phyloP scores from a whole-genome alignment of 2,329 filamentous ascomycete species.

The Lecanoromycetidae sp. region DNA sequence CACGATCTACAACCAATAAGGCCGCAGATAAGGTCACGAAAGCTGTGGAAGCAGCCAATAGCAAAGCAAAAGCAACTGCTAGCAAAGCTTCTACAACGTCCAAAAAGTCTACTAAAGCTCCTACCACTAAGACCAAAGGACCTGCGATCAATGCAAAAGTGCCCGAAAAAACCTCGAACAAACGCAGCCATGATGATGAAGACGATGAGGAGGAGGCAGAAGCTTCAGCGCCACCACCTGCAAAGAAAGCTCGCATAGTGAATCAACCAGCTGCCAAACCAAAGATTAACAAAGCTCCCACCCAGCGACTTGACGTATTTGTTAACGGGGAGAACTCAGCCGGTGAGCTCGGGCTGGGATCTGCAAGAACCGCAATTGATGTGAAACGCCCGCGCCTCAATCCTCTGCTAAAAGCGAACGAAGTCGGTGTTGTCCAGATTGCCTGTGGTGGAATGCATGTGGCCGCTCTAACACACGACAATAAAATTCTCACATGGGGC shows the following conservation, averaged over 20 bases:
- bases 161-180: slow-evolving; percentile 5
- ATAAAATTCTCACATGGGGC: slow-evolving; percentile 76
- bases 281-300: slow-evolving; percentile 44
- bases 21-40: slow-evolving; percentile 19
- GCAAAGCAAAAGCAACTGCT: not conserved
- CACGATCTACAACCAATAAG: slow-evolving; percentile 21
- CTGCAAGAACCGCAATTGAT: slow-evolving; percentile 38
- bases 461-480: slow-evolving; percentile 61
- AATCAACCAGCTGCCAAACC: slow-evolving; percentile 5
- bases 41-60: not conserved
- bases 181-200: slow-evolving; percentile 7
- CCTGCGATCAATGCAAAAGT: not conserved
- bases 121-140: not conserved
- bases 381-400: slow-evolving; percentile 62
- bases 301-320: slow-evolving; percentile 55
- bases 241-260: slow-evolving; percentile 5
- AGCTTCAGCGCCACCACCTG: not conserved
- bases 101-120: slow-evolving; percentile 14
- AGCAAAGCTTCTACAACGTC: slow-evolving; percentile 6
- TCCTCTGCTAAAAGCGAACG: slow-evolving; percentile 42
- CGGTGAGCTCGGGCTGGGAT: slow-evolving; percentile 66
- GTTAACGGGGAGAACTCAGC: slow-evolving; percentile 66
- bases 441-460: slow-evolving; percentile 63
- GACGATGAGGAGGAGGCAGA: not conserved
- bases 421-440: slow-evolving; percentile 43